Conservation (phyloP, 164 flowering plant species). For the Macadamia integrifolia region DNA sequence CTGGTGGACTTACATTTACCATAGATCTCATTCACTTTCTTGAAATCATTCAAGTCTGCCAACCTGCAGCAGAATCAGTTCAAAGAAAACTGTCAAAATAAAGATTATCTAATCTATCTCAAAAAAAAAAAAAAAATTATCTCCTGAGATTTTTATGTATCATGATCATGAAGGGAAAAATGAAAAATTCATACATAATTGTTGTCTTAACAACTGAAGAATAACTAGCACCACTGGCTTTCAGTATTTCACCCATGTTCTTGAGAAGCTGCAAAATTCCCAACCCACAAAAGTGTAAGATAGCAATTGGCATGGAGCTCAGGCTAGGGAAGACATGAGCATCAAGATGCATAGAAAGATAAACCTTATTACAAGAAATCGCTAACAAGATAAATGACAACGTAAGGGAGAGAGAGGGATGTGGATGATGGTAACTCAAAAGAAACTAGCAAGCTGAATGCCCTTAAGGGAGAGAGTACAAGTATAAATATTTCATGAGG, state of each 20-base stretch:
- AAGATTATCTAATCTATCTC: no score
- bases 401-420: neutral
- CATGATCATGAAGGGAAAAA: neutral
- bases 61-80: slow-evolving; percentile 45
- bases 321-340: neutral
- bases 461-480: neutral
- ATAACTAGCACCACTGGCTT: slow-evolving; percentile 86
- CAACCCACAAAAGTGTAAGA: slow-evolving; percentile 1
- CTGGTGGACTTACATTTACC: slow-evolving; percentile 72
- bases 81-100: neutral
- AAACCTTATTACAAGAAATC: neutral
- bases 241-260: slow-evolving; percentile 92
- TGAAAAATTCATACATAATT: slow-evolving; percentile 48
- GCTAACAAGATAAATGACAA: neutral
- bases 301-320: neutral
- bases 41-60: slow-evolving; percentile 96
- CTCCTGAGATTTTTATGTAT: neutral
- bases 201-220: slow-evolving; percentile 94
- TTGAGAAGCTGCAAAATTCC: slow-evolving; percentile 53
- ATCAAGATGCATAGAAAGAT: neutral
- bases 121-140: neutral
- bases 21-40: slow-evolving; percentile 92
- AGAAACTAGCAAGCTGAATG: no score
- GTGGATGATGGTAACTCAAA: neutral
- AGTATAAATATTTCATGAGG: neutral